Conservation (phyloP, 2,329 filamentous ascomycete species). For the Aureobasidium vineae region DNA sequence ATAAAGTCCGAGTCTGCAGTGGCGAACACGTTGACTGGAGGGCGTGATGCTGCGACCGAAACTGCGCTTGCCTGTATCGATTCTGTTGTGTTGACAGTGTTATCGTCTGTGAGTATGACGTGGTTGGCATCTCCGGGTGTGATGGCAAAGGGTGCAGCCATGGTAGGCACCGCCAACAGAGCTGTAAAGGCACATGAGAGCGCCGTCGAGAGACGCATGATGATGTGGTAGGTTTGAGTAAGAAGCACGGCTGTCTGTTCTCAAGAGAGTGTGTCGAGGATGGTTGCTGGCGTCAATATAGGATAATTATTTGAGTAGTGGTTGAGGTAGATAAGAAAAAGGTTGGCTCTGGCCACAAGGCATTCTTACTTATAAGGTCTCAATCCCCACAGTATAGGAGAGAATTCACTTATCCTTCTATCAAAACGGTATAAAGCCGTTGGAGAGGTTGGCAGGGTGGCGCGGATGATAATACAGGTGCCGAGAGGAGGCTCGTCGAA, state of each 20-base stretch:
- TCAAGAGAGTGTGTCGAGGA: neutral
- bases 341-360: constrained; percentile 5
- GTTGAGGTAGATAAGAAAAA: neutral
- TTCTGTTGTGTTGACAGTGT: constrained; percentile 34
- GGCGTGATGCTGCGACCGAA: neutral
- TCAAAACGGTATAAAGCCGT: constrained; percentile 23
- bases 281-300: neutral
- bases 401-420: constrained; percentile 19
- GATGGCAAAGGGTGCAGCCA: constrained; percentile 31
- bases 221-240: neutral
- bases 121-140: constrained; percentile 31
- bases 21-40: constrained; percentile 16
- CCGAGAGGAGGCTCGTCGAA: constrained; percentile 17
- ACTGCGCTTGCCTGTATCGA: constrained; percentile 20
- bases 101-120: constrained; percentile 32
- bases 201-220: constrained; percentile 25
- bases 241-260: constrained; percentile 2
- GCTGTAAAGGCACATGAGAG: constrained; percentile 22
- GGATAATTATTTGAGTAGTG: neutral
- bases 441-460: constrained; percentile 25
- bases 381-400: constrained; percentile 13
- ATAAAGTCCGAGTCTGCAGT: constrained; percentile 11
- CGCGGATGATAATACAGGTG: constrained; percentile 24
- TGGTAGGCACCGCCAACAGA: constrained; percentile 23
- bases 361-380: constrained; percentile 22